Evolutionary conservation across 164 flowering plant genomes (phyloP), one percentile per base, ranked within the genome.

Genomic region (Chimonanthus praecox): DNA sequence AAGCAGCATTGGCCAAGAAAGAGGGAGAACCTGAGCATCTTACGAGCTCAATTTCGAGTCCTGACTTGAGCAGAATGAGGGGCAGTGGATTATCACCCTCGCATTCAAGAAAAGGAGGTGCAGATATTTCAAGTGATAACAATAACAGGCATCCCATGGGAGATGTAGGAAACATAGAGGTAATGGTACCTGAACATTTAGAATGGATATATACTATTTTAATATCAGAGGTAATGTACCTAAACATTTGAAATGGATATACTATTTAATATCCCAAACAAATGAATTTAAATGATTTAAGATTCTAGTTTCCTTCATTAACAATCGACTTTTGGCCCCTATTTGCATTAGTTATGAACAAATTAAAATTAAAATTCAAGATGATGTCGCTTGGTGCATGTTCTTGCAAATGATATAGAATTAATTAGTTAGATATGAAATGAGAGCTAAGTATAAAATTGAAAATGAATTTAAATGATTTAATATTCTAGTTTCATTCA

Each of bases 1-100:
- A 88, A 83, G 90, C 88, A 73, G 97, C 98, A 67, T 80, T 94
- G 68, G 91, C 90, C 64, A 85, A 83, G 77, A 89, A 87, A 82
- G 95, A 66, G 85, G 75, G 82, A 69, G 92, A 80, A 74, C 50
- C 73, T 6, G 85, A 77, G 58, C 62, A 62, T 11, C 70, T 67
- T 62, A 83, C 62, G 9, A 75, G 70, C 69, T 73, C 84, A 47
- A 80, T 72, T 62, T 77, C 85, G 47, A 80, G 84, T 75, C 90
- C 95, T 33, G 92, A 87, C 46, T 78, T 77, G 72, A 60, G 61
- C 44, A 75, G 72, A 62, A 64, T 76, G 67, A 82, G 77, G 80
- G 74, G 82, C 7, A 65, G 73, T 67, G 84, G 76, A 46, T 74
- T 80, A 45, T 85, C 88, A 72, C 84, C 88, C 68, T 73, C 79